Evolutionary conservation across 306 rosid species (phyloP).

Genomic region (Amphicarpaea edgeworthii): DNA sequence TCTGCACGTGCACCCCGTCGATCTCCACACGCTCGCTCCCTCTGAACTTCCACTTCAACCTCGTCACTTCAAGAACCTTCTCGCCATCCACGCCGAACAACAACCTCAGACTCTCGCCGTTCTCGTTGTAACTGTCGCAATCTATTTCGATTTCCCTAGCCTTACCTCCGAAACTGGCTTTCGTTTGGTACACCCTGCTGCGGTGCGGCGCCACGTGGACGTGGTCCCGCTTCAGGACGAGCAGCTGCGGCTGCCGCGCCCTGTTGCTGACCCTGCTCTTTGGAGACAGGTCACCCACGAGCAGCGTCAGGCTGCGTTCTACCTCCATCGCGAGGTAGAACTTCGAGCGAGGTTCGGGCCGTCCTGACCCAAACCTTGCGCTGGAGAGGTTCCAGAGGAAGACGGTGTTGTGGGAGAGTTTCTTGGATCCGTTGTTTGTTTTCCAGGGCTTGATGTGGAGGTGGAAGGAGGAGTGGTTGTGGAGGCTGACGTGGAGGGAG

Average conservation of each 20-base stretch:
- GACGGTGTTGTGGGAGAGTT: slow-evolving; percentile 53
- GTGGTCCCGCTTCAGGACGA: slow-evolving; percentile 67
- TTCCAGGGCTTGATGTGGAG: slow-evolving; percentile 75
- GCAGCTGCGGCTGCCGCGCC: no score
- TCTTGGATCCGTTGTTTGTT: slow-evolving; percentile 67
- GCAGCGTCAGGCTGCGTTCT: slow-evolving; percentile 56
- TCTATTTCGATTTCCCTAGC: slow-evolving; percentile 63
- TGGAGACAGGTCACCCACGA: slow-evolving; percentile 57
- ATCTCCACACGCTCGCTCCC: slow-evolving; percentile 63
- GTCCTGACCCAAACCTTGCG: slow-evolving; percentile 63
- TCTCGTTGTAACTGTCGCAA: slow-evolving; percentile 41
- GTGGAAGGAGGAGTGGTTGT: slow-evolving; percentile 58
- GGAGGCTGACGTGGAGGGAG: slow-evolving; percentile 70
- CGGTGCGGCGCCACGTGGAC: slow-evolving; percentile 57
- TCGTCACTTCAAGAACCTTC: slow-evolving; percentile 60
- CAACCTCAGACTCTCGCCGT: slow-evolving; percentile 39
- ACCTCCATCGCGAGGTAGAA: slow-evolving; percentile 73
- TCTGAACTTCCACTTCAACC: slow-evolving; percentile 81
- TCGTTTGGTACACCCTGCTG: slow-evolving; percentile 53
- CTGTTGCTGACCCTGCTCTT: no score
- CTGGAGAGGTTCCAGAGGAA: slow-evolving; percentile 73
- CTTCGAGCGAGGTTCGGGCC: slow-evolving; percentile 66
- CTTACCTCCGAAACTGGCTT: slow-evolving; percentile 57
- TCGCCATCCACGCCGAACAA: slow-evolving; percentile 60
- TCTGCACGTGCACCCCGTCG: slow-evolving; percentile 63